A percentile compares a stretch with the other conserved stretches of the same genome.
phyloP scores from a whole-genome alignment of 352 stramenopile species.

The Phytopythium litorale region DNA sequence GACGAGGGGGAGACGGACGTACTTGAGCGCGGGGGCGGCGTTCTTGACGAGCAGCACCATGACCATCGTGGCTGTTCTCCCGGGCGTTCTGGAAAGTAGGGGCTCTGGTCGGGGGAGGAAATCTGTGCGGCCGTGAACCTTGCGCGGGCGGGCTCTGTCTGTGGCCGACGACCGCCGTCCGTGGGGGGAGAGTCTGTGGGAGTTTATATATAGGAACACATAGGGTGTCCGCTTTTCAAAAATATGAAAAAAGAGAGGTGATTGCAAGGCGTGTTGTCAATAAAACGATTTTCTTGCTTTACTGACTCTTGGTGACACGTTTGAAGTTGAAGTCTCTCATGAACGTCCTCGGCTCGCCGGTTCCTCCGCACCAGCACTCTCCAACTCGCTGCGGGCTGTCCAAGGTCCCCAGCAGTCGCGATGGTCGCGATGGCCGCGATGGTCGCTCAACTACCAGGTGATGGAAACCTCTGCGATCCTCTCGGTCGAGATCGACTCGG shows the following conservation, averaged over 20 bases:
- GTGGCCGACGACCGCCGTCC: conserved; percentile 9
- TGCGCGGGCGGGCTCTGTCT: not conserved
- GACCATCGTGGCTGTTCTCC: conserved; percentile 27
- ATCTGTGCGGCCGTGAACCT: conserved; percentile 3
- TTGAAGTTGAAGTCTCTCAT: too few species aligned
- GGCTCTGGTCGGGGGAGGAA: not conserved
- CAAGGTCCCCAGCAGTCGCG: too few species aligned
- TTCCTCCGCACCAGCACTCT: too few species aligned
- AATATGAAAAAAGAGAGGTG: not conserved
- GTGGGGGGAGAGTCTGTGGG: not conserved
- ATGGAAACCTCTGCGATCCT: not conserved
- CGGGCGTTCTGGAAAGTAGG: conserved; percentile 11
- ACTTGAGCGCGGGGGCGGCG: conserved; percentile 48
- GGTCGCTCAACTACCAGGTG: not conserved
- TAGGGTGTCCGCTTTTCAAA: not conserved
- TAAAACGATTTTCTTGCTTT: too few species aligned
- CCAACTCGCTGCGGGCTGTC: too few species aligned
- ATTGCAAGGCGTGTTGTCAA: too few species aligned
- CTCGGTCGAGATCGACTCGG: not conserved
- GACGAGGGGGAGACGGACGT: conserved; percentile 8
- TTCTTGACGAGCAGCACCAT: conserved; percentile 55
- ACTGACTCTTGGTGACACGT: too few species aligned
- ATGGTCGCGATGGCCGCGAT: not conserved
- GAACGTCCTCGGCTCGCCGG: too few species aligned
- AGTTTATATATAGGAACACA: not conserved